phyloP scores from a whole-genome alignment of 1,139 yeast species.

The Trichomonascaceae sp. region DNA sequence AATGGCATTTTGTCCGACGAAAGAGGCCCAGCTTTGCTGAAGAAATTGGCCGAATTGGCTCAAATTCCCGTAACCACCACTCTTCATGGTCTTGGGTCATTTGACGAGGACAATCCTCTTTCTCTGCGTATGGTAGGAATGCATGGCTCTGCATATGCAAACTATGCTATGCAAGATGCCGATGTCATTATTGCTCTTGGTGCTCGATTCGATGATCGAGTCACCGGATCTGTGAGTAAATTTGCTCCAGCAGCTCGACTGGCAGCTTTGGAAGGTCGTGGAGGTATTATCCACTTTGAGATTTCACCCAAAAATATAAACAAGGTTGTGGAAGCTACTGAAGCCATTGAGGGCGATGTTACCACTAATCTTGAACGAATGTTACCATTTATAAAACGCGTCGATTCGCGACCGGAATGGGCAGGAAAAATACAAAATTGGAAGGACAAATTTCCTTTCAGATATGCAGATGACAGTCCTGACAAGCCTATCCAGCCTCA shows the following conservation, averaged over 20 bases:
- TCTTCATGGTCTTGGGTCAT: conserved; percentile 88
- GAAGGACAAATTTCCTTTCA: conserved; percentile 83
- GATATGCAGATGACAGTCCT: conserved; percentile 55
- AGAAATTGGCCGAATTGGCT: conserved; percentile 85
- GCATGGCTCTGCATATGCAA: conserved; percentile 97
- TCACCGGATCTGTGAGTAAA: conserved; percentile 75
- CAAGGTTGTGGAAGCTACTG: conserved; percentile 95
- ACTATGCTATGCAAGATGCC: conserved; percentile 86
- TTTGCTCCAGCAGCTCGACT: conserved; percentile 91
- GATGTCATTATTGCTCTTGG: conserved; percentile 92
- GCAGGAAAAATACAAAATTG: conserved; percentile 63
- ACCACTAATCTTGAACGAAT: conserved; percentile 66
- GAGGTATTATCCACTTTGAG: conserved; percentile 96
- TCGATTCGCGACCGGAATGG: conserved; percentile 71
- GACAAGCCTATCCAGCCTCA: conserved; percentile 88
- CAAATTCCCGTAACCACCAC: conserved; percentile 94
- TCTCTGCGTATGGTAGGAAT: conserved; percentile 94
- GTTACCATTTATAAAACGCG: conserved; percentile 61
- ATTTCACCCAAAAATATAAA: conserved; percentile 94
- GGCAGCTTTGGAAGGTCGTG: conserved; percentile 83
- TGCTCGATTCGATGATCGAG: conserved; percentile 98
- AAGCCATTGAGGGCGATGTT: conserved; percentile 96
- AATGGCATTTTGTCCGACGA: conserved; percentile 78
- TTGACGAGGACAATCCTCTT: conserved; percentile 86
- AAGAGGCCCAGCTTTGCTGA: conserved; percentile 73